Evolutionary conservation across 208 protist genomes (phyloP).

Genomic region (Acanthamoeba royreba): DNA sequence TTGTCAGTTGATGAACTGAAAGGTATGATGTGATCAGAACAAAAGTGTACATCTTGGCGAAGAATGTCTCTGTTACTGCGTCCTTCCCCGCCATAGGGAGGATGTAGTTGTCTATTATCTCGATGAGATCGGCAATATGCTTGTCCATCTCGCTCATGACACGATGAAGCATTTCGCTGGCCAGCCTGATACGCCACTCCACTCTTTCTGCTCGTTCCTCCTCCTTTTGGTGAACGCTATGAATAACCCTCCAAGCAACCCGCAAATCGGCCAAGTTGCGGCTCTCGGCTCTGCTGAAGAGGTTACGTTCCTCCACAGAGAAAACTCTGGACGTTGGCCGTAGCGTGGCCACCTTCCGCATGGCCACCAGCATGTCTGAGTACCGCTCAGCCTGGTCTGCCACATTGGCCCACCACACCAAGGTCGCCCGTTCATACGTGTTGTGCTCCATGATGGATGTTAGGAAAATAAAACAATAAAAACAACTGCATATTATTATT

Average conservation of each 20-base stretch:
- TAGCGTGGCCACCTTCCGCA: conserved; percentile 92
- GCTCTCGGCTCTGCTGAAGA: conserved; percentile 98
- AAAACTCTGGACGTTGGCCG: no score
- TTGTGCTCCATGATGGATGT: no score
- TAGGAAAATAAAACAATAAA: no score
- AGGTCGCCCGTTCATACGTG: no score
- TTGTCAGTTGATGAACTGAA: not conserved
- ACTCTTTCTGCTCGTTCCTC: conserved; percentile 83
- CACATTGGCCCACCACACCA: no score
- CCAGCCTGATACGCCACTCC: no score
- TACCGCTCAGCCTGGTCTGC: conserved; percentile 96
- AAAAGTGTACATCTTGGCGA: conserved; percentile 76
- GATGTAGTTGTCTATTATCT: conserved; percentile 91
- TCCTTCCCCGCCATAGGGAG: conserved; percentile 88
- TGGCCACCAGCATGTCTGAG: conserved; percentile 94
- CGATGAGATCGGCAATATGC: conserved; percentile 93
- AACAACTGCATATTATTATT: no score
- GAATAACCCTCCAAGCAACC: conserved; percentile 95
- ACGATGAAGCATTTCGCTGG: conserved; percentile 88
- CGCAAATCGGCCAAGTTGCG: conserved; percentile 96
- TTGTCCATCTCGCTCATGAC: conserved; percentile 91
- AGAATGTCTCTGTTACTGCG: conserved; percentile 82
- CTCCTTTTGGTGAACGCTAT: conserved; percentile 93
- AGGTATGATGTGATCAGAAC: not conserved
- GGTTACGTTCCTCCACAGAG: conserved; percentile 98